These are phyloP conservation scores for Tolypocladium album DNA, from an alignment of 2,329 filamentous ascomycete species.

Conservation along the genomic window DNA sequence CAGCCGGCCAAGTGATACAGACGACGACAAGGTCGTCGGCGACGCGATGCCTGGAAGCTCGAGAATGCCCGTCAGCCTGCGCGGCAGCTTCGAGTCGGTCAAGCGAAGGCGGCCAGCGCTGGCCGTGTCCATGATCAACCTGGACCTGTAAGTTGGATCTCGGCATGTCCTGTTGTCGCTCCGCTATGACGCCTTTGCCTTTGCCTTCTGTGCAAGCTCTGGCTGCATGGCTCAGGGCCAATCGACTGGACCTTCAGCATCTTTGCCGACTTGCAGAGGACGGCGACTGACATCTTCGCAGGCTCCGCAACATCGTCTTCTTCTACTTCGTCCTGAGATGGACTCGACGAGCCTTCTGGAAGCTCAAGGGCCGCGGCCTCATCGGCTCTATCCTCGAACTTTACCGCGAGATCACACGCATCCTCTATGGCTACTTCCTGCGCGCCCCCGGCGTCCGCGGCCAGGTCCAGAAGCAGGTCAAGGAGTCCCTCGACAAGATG, in stretches of 20 bases:
- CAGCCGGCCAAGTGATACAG: background rate
- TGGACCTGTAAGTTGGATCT: conserved; percentile 51
- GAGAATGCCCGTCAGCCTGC: conserved; percentile 59
- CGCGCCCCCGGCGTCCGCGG: conserved; percentile 75
- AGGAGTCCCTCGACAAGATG: conserved; percentile 67
- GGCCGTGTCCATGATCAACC: conserved; percentile 49
- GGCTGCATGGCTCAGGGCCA: background rate
- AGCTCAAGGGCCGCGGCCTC: conserved; percentile 80
- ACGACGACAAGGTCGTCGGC: background rate
- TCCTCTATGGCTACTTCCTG: conserved; percentile 77
- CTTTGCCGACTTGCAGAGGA: background rate
- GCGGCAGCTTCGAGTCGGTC: conserved; percentile 53
- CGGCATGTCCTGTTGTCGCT: background rate
- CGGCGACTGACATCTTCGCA: background rate
- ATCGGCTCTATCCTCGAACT: conserved; percentile 67
- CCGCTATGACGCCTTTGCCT: background rate
- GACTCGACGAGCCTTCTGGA: conserved; percentile 68
- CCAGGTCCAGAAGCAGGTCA: conserved; percentile 76
- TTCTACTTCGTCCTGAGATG: conserved; percentile 79
- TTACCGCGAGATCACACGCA: conserved; percentile 61
- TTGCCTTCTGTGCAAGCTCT: background rate
- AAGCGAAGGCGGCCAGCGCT: conserved; percentile 45
- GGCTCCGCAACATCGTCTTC: conserved; percentile 80
- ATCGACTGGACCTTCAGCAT: background rate
- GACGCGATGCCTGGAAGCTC: conserved; percentile 54